phyloP scores from a whole-genome alignment of 176 grass and related monocot species.

The Otatea glauca region DNA sequence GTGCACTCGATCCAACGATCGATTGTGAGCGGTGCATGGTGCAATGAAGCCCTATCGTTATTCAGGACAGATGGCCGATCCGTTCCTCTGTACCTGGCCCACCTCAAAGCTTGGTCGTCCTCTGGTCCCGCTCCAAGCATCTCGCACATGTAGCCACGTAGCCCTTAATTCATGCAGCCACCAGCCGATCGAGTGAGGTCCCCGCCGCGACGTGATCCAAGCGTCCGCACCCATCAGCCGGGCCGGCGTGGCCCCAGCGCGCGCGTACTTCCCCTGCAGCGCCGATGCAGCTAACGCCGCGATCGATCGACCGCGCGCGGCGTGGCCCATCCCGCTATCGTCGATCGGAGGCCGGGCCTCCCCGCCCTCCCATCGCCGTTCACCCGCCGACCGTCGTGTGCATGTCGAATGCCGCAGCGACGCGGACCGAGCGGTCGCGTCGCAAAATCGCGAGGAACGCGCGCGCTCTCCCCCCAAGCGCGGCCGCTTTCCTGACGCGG shows the following conservation, averaged over 20 bases:
- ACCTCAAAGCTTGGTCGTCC: not conserved
- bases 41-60: not conserved
- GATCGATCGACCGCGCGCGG: too few relatives aligned
- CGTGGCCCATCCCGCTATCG: too few relatives aligned
- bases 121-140: not conserved
- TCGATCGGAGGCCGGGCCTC: too few relatives aligned
- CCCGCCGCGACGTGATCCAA: not conserved
- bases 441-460: too few relatives aligned
- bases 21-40: not conserved
- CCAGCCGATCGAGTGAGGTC: not conserved
- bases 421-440: not conserved
- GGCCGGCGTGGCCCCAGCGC: too few relatives aligned
- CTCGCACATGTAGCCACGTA: not conserved
- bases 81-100: not conserved
- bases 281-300: too few relatives aligned
- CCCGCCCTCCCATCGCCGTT: too few relatives aligned
- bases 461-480: too few relatives aligned
- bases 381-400: too few relatives aligned
- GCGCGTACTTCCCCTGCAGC: not conserved
- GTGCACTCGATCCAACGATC: not conserved
- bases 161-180: not conserved
- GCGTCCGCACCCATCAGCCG: not conserved
- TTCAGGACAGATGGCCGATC: not conserved
- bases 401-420: too few relatives aligned
- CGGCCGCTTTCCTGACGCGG: constrained; percentile 10